Evolutionary conservation across 1,139 yeast genomes (phyloP), one percentile per base, ranked within the genome.

Genomic region (Kluyveromyces sp.): DNA sequence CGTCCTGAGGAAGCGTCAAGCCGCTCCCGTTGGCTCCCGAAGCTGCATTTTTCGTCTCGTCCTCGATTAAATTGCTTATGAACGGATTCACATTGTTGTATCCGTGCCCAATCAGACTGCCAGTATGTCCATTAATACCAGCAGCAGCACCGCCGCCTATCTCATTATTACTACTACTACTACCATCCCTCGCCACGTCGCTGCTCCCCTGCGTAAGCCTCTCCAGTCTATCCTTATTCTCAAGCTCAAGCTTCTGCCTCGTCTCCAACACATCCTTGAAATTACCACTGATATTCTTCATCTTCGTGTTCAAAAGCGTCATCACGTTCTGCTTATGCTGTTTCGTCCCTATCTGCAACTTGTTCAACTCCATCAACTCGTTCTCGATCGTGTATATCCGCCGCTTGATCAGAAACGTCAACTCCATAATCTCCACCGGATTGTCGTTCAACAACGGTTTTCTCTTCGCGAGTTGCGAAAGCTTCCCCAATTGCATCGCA

Each of bases 361-460:
- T 53, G 35, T 58, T 56, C 40, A 64, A 51, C 21, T 55, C 58
- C 36, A 61, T 83, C 55, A 92, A 73, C 54, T 77, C 79, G 57
- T 85, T 83, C 61, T 89, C 96, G 49, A 94, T 81, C 55, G 82
- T 78, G 63, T 90, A 84, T 39, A 94, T 87, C 63, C 89, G 95
- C 64, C 92, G 96, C 61, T 92, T 94, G 60, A 92, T 89, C 42
- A 92, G 85, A 61, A 84, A 87, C 1, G 98, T 89, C 55, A 94
- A 72, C 64, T 92, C 97, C 25, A 92, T 87, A 51, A 94, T 87
- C 63, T 92, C 98, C 31, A 86, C 82, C 1, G 98, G 97, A 56
- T 85, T 82, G 65, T 94, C 98, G 62, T 90, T 96, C 58, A 92
- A 87, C 60, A 92, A 68, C n/a, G 97, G 95, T 64, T 89, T 90